Evolutionary conservation across 108 stramenopile species (phyloP).

Genomic region (Pseudonitzschia multiseries): DNA sequence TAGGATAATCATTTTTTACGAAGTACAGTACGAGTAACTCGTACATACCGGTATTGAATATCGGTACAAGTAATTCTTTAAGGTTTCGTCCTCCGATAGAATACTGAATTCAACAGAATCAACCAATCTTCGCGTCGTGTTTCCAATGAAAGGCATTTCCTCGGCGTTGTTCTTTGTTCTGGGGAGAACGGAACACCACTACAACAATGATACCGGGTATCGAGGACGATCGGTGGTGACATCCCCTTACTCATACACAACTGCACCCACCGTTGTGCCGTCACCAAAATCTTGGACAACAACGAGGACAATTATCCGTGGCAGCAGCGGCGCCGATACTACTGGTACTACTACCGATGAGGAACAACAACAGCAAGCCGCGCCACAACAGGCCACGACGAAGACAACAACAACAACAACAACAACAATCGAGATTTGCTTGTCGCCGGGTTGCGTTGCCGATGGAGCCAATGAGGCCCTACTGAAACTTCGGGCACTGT

Average conservation of each 20-base stretch:
- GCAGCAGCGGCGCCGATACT: not conserved
- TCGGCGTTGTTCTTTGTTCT: not conserved
- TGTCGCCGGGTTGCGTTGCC: constrained; percentile 34
- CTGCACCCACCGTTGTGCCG: not conserved
- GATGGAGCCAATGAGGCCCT: constrained; percentile 23
- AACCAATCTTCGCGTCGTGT: not conserved
- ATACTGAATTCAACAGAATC: too few relatives aligned
- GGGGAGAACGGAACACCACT: not conserved
- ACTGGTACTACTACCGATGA: too few relatives aligned
- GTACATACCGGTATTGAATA: too few relatives aligned
- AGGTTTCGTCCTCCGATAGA: too few relatives aligned
- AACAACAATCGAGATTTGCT: constrained; percentile 16
- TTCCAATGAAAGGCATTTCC: constrained; percentile 1
- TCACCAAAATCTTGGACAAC: not conserved
- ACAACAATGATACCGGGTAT: too few relatives aligned
- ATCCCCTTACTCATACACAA: not conserved
- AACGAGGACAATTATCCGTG: too few relatives aligned
- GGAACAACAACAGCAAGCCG: too few relatives aligned
- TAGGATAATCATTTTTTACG: too few relatives aligned
- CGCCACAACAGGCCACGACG: too few relatives aligned
- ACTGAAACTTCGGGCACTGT: constrained; percentile 34
- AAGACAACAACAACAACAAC: not conserved
- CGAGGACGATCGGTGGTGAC: not conserved
- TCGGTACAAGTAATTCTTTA: too few relatives aligned
- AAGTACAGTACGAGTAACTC: too few relatives aligned